Conservation (phyloP, 306 rosid species). For the Vachellia pachyceras region DNA sequence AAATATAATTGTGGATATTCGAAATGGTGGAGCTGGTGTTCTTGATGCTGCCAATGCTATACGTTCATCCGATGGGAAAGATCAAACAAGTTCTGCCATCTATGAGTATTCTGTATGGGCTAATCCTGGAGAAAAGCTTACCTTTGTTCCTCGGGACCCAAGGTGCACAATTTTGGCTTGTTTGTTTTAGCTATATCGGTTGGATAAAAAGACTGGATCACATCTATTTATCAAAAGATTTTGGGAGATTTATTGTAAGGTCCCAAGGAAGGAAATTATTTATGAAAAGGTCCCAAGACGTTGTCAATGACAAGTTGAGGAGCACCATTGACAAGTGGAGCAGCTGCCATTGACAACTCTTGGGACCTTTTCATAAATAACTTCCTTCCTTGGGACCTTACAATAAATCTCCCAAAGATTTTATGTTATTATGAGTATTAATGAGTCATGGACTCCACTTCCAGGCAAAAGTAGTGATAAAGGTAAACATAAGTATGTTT, state of each 20-base stretch:
- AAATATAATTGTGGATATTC: conserved; percentile 67
- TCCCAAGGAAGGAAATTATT: too few species aligned
- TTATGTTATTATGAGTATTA: conserved; percentile 5
- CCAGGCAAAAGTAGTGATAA: conserved; percentile 17
- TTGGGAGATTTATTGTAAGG: too few species aligned
- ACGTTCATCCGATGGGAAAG: conserved; percentile 54
- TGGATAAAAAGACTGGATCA: neutral
- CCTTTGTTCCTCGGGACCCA: conserved; percentile 79
- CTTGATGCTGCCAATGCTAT: conserved; percentile 55
- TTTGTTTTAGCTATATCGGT: conserved; percentile 23
- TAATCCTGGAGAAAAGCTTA: conserved; percentile 73
- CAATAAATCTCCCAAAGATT: too few species aligned
- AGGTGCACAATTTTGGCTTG: conserved; percentile 58
- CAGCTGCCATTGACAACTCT: too few species aligned
- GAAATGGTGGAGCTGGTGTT: conserved; percentile 50
- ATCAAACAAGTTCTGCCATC: conserved; percentile 50
- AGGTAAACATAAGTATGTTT: conserved; percentile 11
- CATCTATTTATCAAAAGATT: conserved; percentile 21
- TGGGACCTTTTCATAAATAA: too few species aligned
- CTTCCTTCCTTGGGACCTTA: too few species aligned
- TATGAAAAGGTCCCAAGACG: too few species aligned
- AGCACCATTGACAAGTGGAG: too few species aligned
- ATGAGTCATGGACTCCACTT: conserved; percentile 11
- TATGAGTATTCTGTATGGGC: conserved; percentile 85
- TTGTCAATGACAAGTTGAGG: too few species aligned